Base-by-base conservation (phyloP, 164 flowering plant species). In the Chloranthus sessilifolius region DNA sequence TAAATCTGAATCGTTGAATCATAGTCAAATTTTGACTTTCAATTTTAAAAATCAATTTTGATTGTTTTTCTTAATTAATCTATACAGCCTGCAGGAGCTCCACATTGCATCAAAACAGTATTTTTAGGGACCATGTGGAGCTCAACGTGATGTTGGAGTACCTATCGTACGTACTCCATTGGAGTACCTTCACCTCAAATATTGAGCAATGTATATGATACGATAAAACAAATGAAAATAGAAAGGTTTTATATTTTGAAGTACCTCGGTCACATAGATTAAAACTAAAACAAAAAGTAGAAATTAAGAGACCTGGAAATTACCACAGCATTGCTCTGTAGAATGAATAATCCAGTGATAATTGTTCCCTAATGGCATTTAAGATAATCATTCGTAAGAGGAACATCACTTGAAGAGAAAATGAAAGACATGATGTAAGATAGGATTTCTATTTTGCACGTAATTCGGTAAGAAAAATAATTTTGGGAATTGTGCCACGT, bases 261-360 rank as follows among this genome's bases (percentile, higher is more conserved):
- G 22, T 8, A 16, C 12, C 5, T n/a, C n/a, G n/a, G 23, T 9
- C 44, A 17, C 3, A 16, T 3, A 20, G 19, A 1, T 24, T 43
- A 6, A 21, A 21, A 0, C 2, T 21, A 1, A 8, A 43, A 20
- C 23, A 11, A 4, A 43, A 25, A 43, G 1, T 10, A 7, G 2
- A 23, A 9, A 43, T 42, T 21, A 3, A 24, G 28, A 30, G 17
- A 21, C n/a, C 43, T 3, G 41, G 35, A 36, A 58, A 1, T 60
- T 73, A 79, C 89, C 72, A 82, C 89, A 20, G 89, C 74, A 34
- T 71, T 73, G 52, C 79, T 82, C 56, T 77, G 85, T 42, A 77
- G 50, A 45, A 82, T 55, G 62, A 75, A 68, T 30, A 74, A 36
- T 53, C 85, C 89, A n/a, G 89, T 82, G 16, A 60, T 43, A 30